Base-by-base conservation (phyloP, 2,329 filamentous ascomycete genomes). In the Calonectria hawksworthii region DNA sequence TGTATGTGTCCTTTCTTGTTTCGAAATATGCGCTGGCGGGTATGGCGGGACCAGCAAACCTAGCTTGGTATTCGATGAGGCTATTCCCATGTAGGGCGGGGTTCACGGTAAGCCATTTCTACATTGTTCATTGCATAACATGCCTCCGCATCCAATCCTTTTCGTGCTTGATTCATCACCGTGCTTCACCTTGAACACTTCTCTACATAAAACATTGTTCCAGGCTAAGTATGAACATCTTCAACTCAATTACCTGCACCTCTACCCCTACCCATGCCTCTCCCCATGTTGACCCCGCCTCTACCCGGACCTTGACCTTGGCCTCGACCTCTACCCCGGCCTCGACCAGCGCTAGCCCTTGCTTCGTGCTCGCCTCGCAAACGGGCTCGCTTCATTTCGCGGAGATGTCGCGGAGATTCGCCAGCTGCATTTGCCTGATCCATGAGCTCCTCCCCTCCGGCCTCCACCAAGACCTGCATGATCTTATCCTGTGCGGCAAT, bases 211-310 rank as follows among this genome's bases (percentile, higher is more conserved):
- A 59, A 26, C 54, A 36, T 34, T 32, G 32, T n/a, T 59, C 54
- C 54, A 38, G 32, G 32, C 26, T 16, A 38, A 38, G 11, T 16
- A 36, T 38, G 6, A 38, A 61, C 21, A 38, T 36, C 11, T 38
- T 26, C 34, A 36, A 23, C 32, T 59, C 54, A 61, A 6, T 4
- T 61, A 26, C 36, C 34, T 61, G 14, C 34, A 5, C 7, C 32
- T 26, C 34, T 61, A 14, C 32, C 56, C 56, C 34, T 61, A 38
- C 56, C 56, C 56, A 61, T 61, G 56, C 32, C 56, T 13, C 56
- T 61, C 56, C 56, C 56, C 34, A 38, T 61, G n/a, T 34, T 13
- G 4, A 61, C 56, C 56, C 56, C 56, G 56, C 56, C 56, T 61
- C 34, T 61, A 36, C 56, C 34, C 14, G 34, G 56, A 16, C 56